phyloP scores from a whole-genome alignment of 2,329 filamentous ascomycete genomes.

The Lojkania enalia region DNA sequence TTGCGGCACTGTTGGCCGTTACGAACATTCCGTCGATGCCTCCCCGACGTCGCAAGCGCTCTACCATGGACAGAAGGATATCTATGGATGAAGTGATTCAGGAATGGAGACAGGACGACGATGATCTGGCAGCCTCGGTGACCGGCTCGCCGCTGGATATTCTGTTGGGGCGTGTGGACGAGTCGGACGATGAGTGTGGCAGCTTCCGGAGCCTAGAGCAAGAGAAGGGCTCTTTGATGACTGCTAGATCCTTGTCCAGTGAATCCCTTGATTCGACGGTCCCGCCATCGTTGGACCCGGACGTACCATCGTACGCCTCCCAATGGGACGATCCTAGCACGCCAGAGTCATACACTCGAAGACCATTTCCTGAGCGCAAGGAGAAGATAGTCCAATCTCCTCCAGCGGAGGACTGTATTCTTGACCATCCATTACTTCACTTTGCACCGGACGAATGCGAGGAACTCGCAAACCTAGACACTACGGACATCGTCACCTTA shows the following conservation, averaged over 20 bases:
- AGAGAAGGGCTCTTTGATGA: slow-evolving; percentile 39
- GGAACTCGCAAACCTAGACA: slow-evolving; percentile 35
- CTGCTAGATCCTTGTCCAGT: slow-evolving; percentile 57
- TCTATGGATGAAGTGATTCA: slow-evolving; percentile 63
- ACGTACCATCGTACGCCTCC: slow-evolving; percentile 54
- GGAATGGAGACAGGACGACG: slow-evolving; percentile 56
- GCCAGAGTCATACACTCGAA: slow-evolving; percentile 34
- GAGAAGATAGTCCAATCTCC: slow-evolving; percentile 54
- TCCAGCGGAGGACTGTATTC: slow-evolving; percentile 56
- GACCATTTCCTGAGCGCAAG: slow-evolving; percentile 43
- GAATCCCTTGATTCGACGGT: slow-evolving; percentile 58
- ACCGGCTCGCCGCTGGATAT: slow-evolving; percentile 56
- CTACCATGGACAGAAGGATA: slow-evolving; percentile 46
- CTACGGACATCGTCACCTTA: slow-evolving; percentile 25
- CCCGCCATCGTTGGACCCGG: slow-evolving; percentile 48
- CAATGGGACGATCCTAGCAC: slow-evolving; percentile 43
- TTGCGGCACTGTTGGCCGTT: slow-evolving; percentile 61
- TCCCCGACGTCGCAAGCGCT: slow-evolving; percentile 46
- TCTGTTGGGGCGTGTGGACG: slow-evolving; percentile 59
- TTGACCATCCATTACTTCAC: slow-evolving; percentile 61
- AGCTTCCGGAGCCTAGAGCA: slow-evolving; percentile 52
- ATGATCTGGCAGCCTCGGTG: slow-evolving; percentile 42
- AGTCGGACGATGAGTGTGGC: slow-evolving; percentile 44
- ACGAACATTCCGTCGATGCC: slow-evolving; percentile 61
- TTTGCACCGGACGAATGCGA: slow-evolving; percentile 39